Percentiles rank a stretch among this genome's conserved stretches.
Evolutionary conservation across 805 yeast genomes (phyloP).

Genomic region (Zygoascus ofunaensis): DNA sequence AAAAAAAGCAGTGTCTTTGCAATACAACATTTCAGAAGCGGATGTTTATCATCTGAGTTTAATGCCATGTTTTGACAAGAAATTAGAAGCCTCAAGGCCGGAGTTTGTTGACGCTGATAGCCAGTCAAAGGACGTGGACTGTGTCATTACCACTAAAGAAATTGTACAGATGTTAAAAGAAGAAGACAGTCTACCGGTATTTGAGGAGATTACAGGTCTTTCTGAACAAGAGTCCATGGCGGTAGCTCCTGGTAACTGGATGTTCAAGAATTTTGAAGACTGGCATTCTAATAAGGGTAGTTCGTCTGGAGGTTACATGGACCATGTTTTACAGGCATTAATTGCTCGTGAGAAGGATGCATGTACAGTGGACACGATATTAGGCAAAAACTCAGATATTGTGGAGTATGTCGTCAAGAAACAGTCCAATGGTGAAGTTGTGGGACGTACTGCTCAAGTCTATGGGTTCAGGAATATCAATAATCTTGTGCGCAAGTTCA

Average conservation of each 20-base stretch:
- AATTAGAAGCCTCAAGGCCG: constrained; percentile 84
- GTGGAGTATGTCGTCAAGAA: constrained; percentile 53
- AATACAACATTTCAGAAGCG: constrained; percentile 22
- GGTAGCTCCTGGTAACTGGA: not conserved
- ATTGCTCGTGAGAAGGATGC: constrained; percentile 20
- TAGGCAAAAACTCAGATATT: constrained; percentile 66
- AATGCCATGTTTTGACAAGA: constrained; percentile 98
- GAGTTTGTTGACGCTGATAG: constrained; percentile 36
- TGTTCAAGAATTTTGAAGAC: constrained; percentile 24
- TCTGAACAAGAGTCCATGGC: not conserved
- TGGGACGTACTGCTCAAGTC: constrained; percentile 57
- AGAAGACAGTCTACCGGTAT: constrained; percentile 25
- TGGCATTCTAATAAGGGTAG: constrained; percentile 77
- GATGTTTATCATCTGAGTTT: constrained; percentile 70
- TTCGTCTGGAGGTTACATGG: constrained; percentile 83
- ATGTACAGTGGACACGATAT: constrained; percentile 35
- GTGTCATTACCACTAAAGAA: constrained; percentile 89
- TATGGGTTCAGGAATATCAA: constrained; percentile 95
- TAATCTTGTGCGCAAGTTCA: constrained; percentile 77
- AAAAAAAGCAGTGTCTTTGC: constrained; percentile 41
- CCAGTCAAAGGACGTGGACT: constrained; percentile 61
- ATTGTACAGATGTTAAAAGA: constrained; percentile 62
- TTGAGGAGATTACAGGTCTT: constrained; percentile 16
- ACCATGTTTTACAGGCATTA: constrained; percentile 45
- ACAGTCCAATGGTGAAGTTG: constrained; percentile 24